Evolutionary conservation across 73 alveolate genomes (phyloP).

Genomic region (Breviolum minutum): DNA sequence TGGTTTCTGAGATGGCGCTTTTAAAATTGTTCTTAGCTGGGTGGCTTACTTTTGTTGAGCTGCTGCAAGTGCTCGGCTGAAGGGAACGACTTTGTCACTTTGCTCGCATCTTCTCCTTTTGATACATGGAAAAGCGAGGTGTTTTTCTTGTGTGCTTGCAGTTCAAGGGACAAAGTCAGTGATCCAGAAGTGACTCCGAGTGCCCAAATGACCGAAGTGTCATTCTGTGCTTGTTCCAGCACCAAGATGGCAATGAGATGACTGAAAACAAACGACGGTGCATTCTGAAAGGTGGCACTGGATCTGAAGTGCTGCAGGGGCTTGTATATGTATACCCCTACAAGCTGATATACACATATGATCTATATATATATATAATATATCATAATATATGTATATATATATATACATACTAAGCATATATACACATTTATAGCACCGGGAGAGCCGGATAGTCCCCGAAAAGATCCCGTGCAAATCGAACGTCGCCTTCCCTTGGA

Average conservation of each 20-base stretch:
- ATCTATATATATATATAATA: neutral
- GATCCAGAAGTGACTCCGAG: neutral
- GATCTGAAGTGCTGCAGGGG: neutral
- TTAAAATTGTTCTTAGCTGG: no score
- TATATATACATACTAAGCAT: neutral
- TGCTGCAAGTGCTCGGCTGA: no score
- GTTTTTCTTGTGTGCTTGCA: neutral
- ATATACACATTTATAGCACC: neutral
- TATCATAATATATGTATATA: neutral
- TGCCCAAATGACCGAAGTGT: constrained; percentile 26
- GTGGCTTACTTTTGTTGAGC: no score
- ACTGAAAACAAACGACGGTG: neutral
- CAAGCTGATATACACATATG: neutral
- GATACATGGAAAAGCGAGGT: no score
- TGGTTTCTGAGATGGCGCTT: no score
- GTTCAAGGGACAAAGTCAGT: neutral
- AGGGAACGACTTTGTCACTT: no score
- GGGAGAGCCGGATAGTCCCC: no score
- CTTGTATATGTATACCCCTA: no score
- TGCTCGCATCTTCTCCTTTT: no score
- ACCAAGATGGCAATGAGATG: neutral
- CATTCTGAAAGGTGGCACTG: neutral
- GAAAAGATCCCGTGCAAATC: no score
- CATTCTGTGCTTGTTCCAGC: neutral
- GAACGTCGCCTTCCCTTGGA: no score